Evolutionary conservation across 2,329 filamentous ascomycete genomes (phyloP).

Genomic region (Polytolypa hystricis): DNA sequence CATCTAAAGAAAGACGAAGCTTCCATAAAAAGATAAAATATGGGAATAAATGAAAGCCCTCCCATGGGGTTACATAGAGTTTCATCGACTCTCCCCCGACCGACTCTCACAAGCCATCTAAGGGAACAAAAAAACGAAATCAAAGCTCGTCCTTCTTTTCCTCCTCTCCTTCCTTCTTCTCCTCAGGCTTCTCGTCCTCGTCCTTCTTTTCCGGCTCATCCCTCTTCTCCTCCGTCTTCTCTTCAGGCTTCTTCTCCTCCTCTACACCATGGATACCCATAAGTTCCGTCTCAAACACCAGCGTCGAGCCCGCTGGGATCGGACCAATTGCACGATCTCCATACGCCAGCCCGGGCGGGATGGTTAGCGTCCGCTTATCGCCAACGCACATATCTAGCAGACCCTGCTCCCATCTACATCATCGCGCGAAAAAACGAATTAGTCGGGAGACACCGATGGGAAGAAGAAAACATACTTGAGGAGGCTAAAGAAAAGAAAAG

Average conservation of each 20-base stretch:
- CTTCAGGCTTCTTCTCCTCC: conserved; percentile 31
- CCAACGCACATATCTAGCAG: conserved; percentile 90
- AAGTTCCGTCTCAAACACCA: conserved; percentile 89
- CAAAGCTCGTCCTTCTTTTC: too few species aligned
- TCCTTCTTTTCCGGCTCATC: conserved; percentile 1
- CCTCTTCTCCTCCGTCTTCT: not conserved
- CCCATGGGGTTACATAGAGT: too few species aligned
- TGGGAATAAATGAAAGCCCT: too few species aligned
- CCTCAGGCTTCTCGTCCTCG: not conserved
- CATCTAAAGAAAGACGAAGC: too few species aligned
- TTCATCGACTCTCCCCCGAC: too few species aligned
- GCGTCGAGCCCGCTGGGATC: conserved; percentile 69
- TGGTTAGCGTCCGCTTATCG: conserved; percentile 80
- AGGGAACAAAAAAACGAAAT: too few species aligned
- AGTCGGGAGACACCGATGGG: too few species aligned
- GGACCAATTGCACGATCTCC: conserved; percentile 65
- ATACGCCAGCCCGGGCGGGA: conserved; percentile 79
- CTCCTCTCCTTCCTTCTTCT: too few species aligned
- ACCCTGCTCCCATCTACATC: conserved; percentile 71
- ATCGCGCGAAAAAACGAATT: conserved; percentile 11
- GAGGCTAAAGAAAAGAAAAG: not conserved
- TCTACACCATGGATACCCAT: conserved; percentile 67
- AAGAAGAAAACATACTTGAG: too few species aligned
- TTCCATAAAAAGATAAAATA: too few species aligned
- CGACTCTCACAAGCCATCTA: too few species aligned